Evolutionary conservation across 345 rosid genomes (phyloP).

Genomic region (Populus ilicifolia): DNA sequence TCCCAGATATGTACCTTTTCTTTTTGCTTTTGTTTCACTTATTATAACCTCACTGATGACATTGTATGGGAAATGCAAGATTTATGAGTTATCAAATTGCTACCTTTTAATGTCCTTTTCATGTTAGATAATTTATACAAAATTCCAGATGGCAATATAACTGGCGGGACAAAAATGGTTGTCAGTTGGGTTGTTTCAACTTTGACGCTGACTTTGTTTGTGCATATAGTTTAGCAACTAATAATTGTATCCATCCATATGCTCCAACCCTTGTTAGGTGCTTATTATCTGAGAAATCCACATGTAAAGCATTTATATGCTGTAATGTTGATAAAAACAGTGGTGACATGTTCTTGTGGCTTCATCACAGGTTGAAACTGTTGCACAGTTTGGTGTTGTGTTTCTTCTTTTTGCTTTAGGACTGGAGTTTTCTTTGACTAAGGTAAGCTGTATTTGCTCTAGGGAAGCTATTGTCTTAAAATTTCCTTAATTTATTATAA

Average conservation of each 20-base stretch:
- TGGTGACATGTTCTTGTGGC: conserved; percentile 8
- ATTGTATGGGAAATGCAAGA: neutral
- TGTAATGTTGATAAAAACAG: neutral
- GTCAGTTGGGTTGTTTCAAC: neutral
- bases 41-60: neutral
- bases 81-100: neutral
- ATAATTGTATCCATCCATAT: neutral
- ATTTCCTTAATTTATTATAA: neutral
- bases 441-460: conserved; percentile 43
- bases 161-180: neutral
- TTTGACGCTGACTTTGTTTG: neutral
- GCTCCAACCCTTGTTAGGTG: neutral
- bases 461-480: neutral
- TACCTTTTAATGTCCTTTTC: neutral
- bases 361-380: conserved; percentile 72
- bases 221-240: neutral
- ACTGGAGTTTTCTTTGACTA: conserved; percentile 92
- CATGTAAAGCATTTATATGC: neutral
- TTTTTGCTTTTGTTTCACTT: neutral
- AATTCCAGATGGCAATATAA: neutral
- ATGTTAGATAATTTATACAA: neutral
- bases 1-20: neutral
- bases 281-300: neutral
- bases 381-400: conserved; percentile 97
- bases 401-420: conserved; percentile 99